Evolutionary conservation across 169 alveolate species (phyloP).

Genomic region (Cryptosporidium sp.): DNA sequence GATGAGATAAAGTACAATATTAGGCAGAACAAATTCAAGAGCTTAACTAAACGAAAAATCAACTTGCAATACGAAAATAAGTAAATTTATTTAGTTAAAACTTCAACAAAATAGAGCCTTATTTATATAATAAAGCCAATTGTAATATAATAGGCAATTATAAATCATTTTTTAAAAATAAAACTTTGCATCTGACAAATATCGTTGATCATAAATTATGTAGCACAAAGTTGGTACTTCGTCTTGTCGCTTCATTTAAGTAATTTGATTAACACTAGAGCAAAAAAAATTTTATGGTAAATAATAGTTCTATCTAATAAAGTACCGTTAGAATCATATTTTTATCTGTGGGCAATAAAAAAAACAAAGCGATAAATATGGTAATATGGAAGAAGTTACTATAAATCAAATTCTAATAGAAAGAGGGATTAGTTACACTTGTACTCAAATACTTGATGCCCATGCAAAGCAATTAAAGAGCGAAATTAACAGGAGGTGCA

Average conservation of each 20-base stretch:
- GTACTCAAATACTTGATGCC: slow-evolving; percentile 60
- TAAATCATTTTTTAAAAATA: too few relatives aligned
- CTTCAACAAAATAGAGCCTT: neutral
- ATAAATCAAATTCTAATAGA: slow-evolving; percentile 29
- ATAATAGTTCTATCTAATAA: neutral
- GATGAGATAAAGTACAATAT: slow-evolving; percentile 2
- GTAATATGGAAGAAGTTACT: slow-evolving; percentile 46
- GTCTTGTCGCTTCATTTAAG: slow-evolving; percentile 48
- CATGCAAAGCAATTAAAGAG: slow-evolving; percentile 25
- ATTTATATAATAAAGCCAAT: too few relatives aligned
- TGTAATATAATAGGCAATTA: too few relatives aligned
- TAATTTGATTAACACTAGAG: neutral
- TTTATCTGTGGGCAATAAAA: neutral
- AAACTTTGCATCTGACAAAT: neutral
- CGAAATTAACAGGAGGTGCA: slow-evolving; percentile 59
- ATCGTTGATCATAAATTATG: neutral
- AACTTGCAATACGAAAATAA: slow-evolving; percentile 16
- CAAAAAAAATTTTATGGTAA: slow-evolving; percentile 2
- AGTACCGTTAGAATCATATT: neutral
- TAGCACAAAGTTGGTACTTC: slow-evolving; percentile 27
- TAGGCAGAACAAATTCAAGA: slow-evolving; percentile 22
- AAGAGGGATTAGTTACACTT: slow-evolving; percentile 37
- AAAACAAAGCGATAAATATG: slow-evolving; percentile 28
- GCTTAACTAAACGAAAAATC: neutral
- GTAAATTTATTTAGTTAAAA: neutral